Conservation (phyloP, 2,329 filamentous ascomycete genomes). For the Botryotinia convoluta region DNA sequence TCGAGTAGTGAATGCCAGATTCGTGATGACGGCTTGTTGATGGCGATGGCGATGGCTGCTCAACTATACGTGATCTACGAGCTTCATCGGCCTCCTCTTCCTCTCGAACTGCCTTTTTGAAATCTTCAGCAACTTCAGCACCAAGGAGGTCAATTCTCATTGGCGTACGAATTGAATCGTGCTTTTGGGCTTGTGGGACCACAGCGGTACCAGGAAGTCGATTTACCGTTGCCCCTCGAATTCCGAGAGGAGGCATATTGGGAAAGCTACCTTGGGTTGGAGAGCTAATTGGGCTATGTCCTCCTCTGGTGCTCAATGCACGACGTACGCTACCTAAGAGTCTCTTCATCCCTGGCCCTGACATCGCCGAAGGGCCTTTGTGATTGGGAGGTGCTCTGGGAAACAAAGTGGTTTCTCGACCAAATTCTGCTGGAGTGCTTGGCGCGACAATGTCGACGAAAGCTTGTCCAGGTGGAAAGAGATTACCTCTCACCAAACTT, state of each 20-base stretch:
- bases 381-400: slow-evolving; percentile 40
- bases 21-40: slow-evolving; percentile 24
- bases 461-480: slow-evolving; percentile 78
- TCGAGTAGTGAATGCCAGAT: slow-evolving; percentile 29
- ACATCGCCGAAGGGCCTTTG: slow-evolving; percentile 58
- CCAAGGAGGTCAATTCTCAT: slow-evolving; percentile 78
- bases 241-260: slow-evolving; percentile 37
- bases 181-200: slow-evolving; percentile 54
- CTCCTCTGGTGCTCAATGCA: slow-evolving; percentile 61
- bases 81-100: slow-evolving; percentile 48
- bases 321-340: slow-evolving; percentile 83
- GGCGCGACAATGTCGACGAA: slow-evolving; percentile 68
- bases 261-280: slow-evolving; percentile 40
- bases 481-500: slow-evolving; percentile 80
- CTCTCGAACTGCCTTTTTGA: slow-evolving; percentile 70
- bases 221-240: slow-evolving; percentile 51
- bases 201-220: slow-evolving; percentile 58
- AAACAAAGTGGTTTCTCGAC: slow-evolving; percentile 54
- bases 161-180: slow-evolving; percentile 48
- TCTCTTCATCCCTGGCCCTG: slow-evolving; percentile 75
- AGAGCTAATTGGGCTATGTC: slow-evolving; percentile 32
- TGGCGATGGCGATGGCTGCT: slow-evolving; percentile 27
- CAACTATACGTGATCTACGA: slow-evolving; percentile 25
- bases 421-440: slow-evolving; percentile 45
- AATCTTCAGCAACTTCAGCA: slow-evolving; percentile 75